phyloP scores from a whole-genome alignment of 192 early-diverging fungal genomes.

The Backusella tuberculispora region DNA sequence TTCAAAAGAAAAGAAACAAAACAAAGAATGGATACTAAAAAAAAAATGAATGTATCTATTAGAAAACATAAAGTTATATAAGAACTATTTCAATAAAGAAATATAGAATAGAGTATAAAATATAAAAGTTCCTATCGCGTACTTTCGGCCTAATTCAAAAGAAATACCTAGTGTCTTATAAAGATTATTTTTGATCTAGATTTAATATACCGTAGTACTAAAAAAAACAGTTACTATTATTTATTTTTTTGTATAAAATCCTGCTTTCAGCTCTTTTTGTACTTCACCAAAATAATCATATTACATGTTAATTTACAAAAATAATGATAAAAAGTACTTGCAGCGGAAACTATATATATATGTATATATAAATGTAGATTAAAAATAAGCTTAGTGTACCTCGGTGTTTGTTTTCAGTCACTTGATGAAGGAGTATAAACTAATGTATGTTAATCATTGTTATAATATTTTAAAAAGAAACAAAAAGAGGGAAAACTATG shows the following conservation, averaged over 20 bases:
- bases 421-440: neutral
- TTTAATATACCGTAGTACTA: neutral
- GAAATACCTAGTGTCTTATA: neutral
- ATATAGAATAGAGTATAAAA: neutral
- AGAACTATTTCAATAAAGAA: neutral
- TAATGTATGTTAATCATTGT: neutral
- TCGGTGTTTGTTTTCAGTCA: neutral
- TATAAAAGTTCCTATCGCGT: neutral
- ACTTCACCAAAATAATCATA: neutral
- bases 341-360: neutral
- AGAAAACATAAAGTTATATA: neutral
- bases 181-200: constrained; percentile 8
- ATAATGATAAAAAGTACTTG: neutral
- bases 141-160: neutral
- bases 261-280: neutral
- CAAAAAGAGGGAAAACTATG: too few relatives aligned
- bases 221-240: neutral
- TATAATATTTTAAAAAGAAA: neutral
- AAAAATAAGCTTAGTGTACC: neutral
- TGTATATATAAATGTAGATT: neutral
- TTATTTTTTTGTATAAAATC: neutral
- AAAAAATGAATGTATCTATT: too few relatives aligned
- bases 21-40: neutral
- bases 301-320: too few relatives aligned
- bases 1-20: neutral